phyloP scores from a whole-genome alignment of 371 early-diverging fungal species.

The Mortierella sp. region DNA sequence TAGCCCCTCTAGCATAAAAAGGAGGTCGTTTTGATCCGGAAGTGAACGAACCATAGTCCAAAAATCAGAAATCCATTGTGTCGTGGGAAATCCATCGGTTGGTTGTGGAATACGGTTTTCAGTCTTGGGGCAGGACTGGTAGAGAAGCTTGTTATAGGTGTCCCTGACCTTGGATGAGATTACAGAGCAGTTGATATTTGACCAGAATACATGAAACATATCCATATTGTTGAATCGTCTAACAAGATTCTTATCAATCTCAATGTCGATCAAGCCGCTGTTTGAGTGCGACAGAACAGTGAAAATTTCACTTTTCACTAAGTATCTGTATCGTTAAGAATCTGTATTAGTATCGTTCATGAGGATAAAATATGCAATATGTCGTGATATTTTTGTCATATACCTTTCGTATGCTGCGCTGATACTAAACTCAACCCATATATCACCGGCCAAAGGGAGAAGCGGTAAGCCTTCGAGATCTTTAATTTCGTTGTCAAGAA shows the following conservation, averaged over 20 bases:
- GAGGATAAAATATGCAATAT: no score
- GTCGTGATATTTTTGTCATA: neutral
- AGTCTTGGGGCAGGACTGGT: neutral
- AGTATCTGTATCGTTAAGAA: neutral
- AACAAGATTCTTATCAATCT: neutral
- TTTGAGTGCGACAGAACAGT: slow-evolving; percentile 13
- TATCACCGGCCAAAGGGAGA: slow-evolving; percentile 26
- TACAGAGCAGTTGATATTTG: neutral
- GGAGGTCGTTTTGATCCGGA: neutral
- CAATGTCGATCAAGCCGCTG: slow-evolving; percentile 21
- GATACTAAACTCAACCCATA: slow-evolving; percentile 32
- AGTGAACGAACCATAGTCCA: slow-evolving; percentile 16
- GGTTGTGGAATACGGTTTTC: slow-evolving; percentile 1
- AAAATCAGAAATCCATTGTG: slow-evolving; percentile 25
- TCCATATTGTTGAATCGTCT: neutral
- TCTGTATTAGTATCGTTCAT: neutral
- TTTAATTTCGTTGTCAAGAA: slow-evolving; percentile 12
- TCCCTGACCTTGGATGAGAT: slow-evolving; percentile 1
- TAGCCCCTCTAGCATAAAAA: neutral
- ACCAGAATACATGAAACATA: slow-evolving; percentile 11
- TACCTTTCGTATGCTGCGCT: slow-evolving; percentile 12
- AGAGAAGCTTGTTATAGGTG: neutral
- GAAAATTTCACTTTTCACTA: neutral
- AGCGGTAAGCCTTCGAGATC: slow-evolving; percentile 34
- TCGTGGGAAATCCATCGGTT: slow-evolving; percentile 13